Percentiles rank a stretch among this genome's conserved stretches.
phyloP scores from a whole-genome alignment of 2,329 filamentous ascomycete species.

The Epichloe elymi region DNA sequence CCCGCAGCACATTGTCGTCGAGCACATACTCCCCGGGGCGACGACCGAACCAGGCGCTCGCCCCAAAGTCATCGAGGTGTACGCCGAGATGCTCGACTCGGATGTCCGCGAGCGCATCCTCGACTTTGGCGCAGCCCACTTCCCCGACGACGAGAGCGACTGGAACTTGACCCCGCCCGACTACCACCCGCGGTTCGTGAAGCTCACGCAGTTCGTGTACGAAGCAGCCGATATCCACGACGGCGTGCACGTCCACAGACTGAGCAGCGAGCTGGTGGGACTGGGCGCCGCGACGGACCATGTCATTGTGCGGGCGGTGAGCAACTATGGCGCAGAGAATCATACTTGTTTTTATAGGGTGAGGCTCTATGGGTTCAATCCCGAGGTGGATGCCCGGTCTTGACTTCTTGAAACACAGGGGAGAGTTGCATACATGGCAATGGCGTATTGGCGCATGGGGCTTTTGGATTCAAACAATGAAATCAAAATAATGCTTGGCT shows the following conservation, averaged over 20 bases:
- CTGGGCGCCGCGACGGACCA: slow-evolving; percentile 36
- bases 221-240: slow-evolving; percentile 29
- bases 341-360: slow-evolving; percentile 56
- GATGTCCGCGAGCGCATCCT: slow-evolving; percentile 25
- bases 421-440: not conserved
- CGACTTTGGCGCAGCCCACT: slow-evolving; percentile 30
- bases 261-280: slow-evolving; percentile 35
- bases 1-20: slow-evolving; percentile 57
- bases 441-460: not conserved
- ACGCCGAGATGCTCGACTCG: slow-evolving; percentile 42
- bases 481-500: too few species aligned
- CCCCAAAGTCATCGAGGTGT: slow-evolving; percentile 58
- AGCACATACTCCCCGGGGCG: slow-evolving; percentile 52
- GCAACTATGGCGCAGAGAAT: slow-evolving; percentile 42
- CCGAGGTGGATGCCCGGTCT: slow-evolving; percentile 13
- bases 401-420: not conserved
- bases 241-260: slow-evolving; percentile 37
- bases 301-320: slow-evolving; percentile 40
- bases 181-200: slow-evolving; percentile 32
- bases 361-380: slow-evolving; percentile 36
- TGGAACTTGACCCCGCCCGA: slow-evolving; percentile 18
- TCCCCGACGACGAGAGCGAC: slow-evolving; percentile 18
- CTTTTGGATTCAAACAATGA: not conserved
- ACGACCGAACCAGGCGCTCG: slow-evolving; percentile 49
- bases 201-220: slow-evolving; percentile 45